Evolutionary conservation across 345 rosid genomes (phyloP).

Genomic region (Aquilaria yunnanensis): DNA sequence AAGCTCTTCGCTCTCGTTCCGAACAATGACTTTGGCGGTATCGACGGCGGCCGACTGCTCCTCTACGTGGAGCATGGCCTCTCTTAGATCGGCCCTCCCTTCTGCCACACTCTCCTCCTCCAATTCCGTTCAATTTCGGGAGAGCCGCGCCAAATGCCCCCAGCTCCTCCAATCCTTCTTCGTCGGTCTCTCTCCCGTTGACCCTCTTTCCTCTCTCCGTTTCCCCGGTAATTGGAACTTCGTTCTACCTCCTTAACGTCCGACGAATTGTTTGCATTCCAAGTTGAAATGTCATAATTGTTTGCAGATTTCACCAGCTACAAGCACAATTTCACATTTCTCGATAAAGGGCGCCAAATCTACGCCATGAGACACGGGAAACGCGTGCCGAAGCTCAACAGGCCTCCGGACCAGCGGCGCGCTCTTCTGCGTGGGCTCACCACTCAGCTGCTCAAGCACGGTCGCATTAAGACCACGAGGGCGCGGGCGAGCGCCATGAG

Average conservation of each 20-base stretch:
- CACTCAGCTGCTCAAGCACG: constrained; percentile 85
- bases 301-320: constrained; percentile 39
- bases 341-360: constrained; percentile 56
- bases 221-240: constrained; percentile 34
- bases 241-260: neutral
- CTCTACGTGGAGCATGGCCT: constrained; percentile 58
- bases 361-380: constrained; percentile 84
- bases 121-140: constrained; percentile 31
- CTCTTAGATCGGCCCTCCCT: constrained; percentile 67
- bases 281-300: neutral
- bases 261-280: neutral
- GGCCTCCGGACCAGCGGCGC: constrained; percentile 87
- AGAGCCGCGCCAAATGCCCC: constrained; percentile 20
- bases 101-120: constrained; percentile 20
- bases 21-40: constrained; percentile 29
- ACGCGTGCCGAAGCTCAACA: constrained; percentile 79
- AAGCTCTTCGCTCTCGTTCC: no score
- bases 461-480: constrained; percentile 84
- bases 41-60: constrained; percentile 28
- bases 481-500: constrained; percentile 88
- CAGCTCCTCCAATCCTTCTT: constrained; percentile 36
- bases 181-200: constrained; percentile 41
- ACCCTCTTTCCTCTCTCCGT: constrained; percentile 46
- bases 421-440: constrained; percentile 89
- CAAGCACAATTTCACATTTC: constrained; percentile 35